Percentiles rank a stretch among this genome's conserved stretches.
Conservation (phyloP, 2,329 filamentous ascomycete species). For the Aspergillus unguis region DNA sequence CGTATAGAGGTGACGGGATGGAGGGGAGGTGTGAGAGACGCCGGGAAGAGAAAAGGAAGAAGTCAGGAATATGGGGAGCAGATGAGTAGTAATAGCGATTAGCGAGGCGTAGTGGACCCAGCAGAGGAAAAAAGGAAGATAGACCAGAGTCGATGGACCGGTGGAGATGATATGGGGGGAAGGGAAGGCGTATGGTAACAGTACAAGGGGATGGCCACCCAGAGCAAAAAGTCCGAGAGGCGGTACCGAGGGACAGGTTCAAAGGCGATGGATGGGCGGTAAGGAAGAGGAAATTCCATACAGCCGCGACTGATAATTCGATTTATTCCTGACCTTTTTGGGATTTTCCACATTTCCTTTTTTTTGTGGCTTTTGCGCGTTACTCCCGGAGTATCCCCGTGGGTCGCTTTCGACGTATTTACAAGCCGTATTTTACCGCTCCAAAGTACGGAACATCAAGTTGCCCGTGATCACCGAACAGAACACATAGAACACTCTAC, state of each 20-base stretch:
- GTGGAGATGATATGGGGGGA: slow-evolving; percentile 22
- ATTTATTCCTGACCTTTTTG: slow-evolving; percentile 9
- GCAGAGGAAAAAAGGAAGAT: slow-evolving; percentile 22
- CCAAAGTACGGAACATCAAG: slow-evolving; percentile 19
- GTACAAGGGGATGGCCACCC: slow-evolving; percentile 24
- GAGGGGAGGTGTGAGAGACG: slow-evolving; percentile 20
- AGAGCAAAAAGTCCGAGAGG: slow-evolving; percentile 17
- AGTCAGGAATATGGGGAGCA: slow-evolving; percentile 24
- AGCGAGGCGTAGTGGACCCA: slow-evolving; percentile 17
- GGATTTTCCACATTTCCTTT: slow-evolving; percentile 10
- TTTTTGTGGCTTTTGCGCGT: slow-evolving; percentile 14
- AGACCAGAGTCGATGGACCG: slow-evolving; percentile 19
- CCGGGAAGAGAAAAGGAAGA: slow-evolving; percentile 18
- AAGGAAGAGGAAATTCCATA: slow-evolving; percentile 18
- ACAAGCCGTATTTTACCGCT: slow-evolving; percentile 26
- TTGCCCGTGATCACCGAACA: no score
- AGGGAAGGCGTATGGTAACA: slow-evolving; percentile 1
- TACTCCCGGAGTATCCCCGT: slow-evolving; percentile 29
- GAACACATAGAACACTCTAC: no score
- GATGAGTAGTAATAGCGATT: slow-evolving; percentile 19
- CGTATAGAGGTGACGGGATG: slow-evolving; percentile 21
- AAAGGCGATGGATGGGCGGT: slow-evolving; percentile 21
- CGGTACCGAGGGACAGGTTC: slow-evolving; percentile 27
- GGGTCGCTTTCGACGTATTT: slow-evolving; percentile 19
- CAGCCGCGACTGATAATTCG: slow-evolving; percentile 16